Evolutionary conservation across 768 basidiomycete genomes (phyloP).

Genomic region (Sarcodon sp.): DNA sequence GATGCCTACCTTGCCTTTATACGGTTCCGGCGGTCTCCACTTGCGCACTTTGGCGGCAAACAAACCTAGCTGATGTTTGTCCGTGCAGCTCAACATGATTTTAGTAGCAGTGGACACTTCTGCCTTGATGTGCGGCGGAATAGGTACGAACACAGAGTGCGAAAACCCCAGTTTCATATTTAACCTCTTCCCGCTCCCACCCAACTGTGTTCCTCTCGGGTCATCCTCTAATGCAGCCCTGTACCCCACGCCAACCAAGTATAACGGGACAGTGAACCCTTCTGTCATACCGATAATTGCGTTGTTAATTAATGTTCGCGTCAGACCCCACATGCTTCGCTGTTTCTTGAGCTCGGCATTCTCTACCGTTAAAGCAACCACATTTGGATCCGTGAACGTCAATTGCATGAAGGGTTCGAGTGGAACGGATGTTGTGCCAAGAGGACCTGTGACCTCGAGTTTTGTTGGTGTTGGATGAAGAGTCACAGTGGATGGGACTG

Average conservation of each 20-base stretch:
- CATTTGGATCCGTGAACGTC: conserved; percentile 17
- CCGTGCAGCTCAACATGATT: conserved; percentile 69
- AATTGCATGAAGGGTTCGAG: conserved; percentile 34
- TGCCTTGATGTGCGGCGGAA: conserved; percentile 72
- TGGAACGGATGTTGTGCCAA: conserved; percentile 35
- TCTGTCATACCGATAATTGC: conserved; percentile 84
- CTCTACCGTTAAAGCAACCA: conserved; percentile 29
- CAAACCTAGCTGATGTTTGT: conserved; percentile 80
- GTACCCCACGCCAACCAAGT: conserved; percentile 93
- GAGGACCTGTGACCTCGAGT: conserved; percentile 45
- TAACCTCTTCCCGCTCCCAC: conserved; percentile 49
- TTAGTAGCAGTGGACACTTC: conserved; percentile 76
- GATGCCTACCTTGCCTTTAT: conserved; percentile 85
- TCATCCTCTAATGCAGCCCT: conserved; percentile 78
- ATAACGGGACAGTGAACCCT: conserved; percentile 74
- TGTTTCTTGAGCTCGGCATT: conserved; percentile 63
- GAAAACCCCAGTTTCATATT: conserved; percentile 92
- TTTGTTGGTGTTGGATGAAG: conserved; percentile 20
- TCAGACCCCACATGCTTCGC: conserved; percentile 91
- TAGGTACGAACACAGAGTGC: conserved; percentile 71
- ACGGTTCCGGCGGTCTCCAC: conserved; percentile 88
- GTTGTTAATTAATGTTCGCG: conserved; percentile 80
- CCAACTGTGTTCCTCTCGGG: conserved; percentile 36
- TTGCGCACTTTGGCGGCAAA: conserved; percentile 80
- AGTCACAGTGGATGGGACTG: conserved; percentile 36